Conservation (phyloP, 2,329 filamentous ascomycete genomes). For the Colletotrichum cereale region DNA sequence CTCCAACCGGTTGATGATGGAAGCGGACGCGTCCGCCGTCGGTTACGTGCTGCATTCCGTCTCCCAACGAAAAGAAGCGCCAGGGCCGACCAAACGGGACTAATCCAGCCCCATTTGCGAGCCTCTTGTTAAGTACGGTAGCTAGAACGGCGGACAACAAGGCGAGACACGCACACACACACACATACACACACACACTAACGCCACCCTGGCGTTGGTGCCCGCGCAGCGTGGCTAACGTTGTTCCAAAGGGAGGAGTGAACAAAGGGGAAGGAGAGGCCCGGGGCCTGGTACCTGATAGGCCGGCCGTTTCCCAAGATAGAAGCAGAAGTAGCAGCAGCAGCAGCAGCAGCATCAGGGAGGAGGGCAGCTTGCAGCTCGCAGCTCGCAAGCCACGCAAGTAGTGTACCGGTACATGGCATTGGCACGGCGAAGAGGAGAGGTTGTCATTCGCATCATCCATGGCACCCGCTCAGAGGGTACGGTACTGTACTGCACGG, state of each 20-base stretch:
- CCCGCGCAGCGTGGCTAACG: constrained; percentile 22
- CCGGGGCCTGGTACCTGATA: background rate
- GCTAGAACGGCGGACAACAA: background rate
- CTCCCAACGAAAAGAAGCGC: constrained; percentile 2
- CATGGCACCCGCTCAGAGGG: background rate
- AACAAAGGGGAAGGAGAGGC: background rate
- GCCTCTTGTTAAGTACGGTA: constrained; percentile 7
- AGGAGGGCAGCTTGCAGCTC: background rate
- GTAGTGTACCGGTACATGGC: too few species aligned
- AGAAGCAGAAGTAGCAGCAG: constrained; percentile 16
- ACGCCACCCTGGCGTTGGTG: background rate
- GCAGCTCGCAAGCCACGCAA: constrained; percentile 10
- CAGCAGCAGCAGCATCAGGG: constrained; percentile 3
- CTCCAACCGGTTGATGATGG: background rate
- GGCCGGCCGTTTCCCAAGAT: constrained; percentile 2
- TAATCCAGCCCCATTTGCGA: background rate
- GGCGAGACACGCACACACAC: background rate
- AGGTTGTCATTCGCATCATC: background rate
- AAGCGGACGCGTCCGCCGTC: background rate
- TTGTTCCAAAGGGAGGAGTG: background rate
- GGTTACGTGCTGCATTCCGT: background rate
- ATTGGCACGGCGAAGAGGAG: background rate
- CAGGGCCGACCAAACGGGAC: background rate
- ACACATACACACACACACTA: background rate
- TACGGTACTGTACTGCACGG: background rate